Percentiles rank a stretch among this genome's conserved stretches.
Evolutionary conservation across 257 asterid species (phyloP).

Genomic region (Solanum sejunctum): DNA sequence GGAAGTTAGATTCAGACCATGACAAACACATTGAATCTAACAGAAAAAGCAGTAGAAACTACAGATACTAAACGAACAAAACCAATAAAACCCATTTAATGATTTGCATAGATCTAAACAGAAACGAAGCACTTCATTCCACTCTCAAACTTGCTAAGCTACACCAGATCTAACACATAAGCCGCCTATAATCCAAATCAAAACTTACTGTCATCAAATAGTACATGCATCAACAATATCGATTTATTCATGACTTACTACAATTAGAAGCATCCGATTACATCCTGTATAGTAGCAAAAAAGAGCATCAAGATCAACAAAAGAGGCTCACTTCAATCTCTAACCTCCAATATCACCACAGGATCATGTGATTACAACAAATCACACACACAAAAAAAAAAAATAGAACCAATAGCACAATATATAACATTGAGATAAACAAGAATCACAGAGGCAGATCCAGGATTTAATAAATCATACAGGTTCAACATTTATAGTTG

Average conservation of each 20-base stretch:
- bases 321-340: not conserved
- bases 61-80: not conserved
- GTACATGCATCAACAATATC: not conserved
- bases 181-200: not conserved
- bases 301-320: not conserved
- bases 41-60: not conserved
- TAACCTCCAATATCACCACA: not conserved
- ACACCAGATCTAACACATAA: slow-evolving; percentile 2
- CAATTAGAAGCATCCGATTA: not conserved
- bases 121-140: not conserved
- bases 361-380: not conserved
- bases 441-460: too few species aligned
- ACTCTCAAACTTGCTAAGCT: not conserved
- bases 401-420: not conserved
- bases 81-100: not conserved
- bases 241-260: not conserved
- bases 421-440: not conserved
- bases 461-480: too few species aligned
- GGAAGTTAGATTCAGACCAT: not conserved
- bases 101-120: not conserved
- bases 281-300: not conserved
- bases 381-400: not conserved
- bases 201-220: not conserved
- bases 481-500: too few species aligned
- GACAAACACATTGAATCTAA: not conserved